A percentile compares a stretch with the other conserved stretches of the same genome.
Conservation (phyloP, 148 eudicot genomes). For the Rhododendron molle region DNA sequence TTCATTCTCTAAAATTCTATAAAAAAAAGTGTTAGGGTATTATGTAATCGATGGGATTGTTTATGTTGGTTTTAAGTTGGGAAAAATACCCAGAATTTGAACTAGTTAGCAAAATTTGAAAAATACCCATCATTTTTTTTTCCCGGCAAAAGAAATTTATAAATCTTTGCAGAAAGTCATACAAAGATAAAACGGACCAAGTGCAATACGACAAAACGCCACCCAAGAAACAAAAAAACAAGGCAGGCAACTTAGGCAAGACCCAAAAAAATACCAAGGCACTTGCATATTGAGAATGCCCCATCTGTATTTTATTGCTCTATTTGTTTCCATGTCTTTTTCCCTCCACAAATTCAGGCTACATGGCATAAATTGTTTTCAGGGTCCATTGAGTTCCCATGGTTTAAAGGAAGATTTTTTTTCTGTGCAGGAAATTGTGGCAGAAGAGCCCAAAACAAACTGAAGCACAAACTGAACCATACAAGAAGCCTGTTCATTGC, state of each 20-base stretch:
- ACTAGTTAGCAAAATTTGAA: no score
- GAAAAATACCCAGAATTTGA: no score
- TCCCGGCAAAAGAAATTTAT: no score
- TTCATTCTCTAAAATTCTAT: no score
- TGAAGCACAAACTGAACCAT: not conserved
- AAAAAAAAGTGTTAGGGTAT: no score
- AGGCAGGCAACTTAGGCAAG: not conserved
- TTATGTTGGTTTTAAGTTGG: no score
- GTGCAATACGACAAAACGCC: not conserved
- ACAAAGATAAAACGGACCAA: no score
- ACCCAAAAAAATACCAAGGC: no score
- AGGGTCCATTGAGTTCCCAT: not conserved
- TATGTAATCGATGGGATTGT: no score
- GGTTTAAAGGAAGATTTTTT: not conserved
- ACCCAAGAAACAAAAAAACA: not conserved
- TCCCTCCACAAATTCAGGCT: not conserved
- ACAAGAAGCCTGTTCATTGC: not conserved
- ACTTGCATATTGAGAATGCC: no score
- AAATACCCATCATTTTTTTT: no score
- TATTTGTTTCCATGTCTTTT: not conserved
- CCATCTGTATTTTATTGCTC: not conserved
- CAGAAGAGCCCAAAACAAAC: slow-evolving; percentile 2
- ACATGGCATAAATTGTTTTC: not conserved
- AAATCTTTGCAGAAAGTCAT: no score
- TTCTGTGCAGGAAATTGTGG: slow-evolving; percentile 13